phyloP scores from a whole-genome alignment of 257 asterid species.

The Primulina eburnea region DNA sequence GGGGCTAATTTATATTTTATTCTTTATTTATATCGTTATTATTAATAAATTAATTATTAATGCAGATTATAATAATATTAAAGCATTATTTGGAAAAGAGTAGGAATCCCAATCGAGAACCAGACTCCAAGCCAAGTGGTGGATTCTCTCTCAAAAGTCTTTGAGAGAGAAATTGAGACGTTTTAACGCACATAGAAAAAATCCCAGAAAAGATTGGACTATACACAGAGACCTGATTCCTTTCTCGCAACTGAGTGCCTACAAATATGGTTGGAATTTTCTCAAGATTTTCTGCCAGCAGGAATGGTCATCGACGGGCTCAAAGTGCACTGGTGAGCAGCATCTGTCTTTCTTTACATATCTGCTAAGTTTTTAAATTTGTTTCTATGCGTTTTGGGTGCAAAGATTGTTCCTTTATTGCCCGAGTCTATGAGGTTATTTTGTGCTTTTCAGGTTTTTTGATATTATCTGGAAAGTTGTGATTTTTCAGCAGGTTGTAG shows the following conservation, averaged over 20 bases:
- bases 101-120: too few species aligned
- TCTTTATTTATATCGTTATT: too few species aligned
- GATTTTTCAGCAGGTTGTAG: slow-evolving; percentile 19
- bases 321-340: slow-evolving; percentile 76
- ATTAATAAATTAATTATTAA: too few species aligned
- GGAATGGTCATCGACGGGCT: slow-evolving; percentile 64
- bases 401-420: slow-evolving; percentile 1
- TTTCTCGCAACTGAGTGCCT: neutral
- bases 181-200: neutral
- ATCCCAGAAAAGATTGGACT: neutral
- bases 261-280: slow-evolving; percentile 78
- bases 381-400: neutral
- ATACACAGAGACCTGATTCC: slow-evolving; percentile 8
- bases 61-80: too few species aligned
- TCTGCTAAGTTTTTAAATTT: neutral
- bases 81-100: too few species aligned
- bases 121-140: neutral
- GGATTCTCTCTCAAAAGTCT: neutral
- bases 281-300: slow-evolving; percentile 69
- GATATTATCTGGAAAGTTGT: slow-evolving; percentile 4
- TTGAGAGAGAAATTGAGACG: neutral
- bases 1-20: too few species aligned
- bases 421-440: too few species aligned
- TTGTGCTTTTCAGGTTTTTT: too few species aligned
- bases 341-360: slow-evolving; percentile 14